Conservation (phyloP, 2,329 filamentous ascomycete genomes). For the Incumbomyces lentus region DNA sequence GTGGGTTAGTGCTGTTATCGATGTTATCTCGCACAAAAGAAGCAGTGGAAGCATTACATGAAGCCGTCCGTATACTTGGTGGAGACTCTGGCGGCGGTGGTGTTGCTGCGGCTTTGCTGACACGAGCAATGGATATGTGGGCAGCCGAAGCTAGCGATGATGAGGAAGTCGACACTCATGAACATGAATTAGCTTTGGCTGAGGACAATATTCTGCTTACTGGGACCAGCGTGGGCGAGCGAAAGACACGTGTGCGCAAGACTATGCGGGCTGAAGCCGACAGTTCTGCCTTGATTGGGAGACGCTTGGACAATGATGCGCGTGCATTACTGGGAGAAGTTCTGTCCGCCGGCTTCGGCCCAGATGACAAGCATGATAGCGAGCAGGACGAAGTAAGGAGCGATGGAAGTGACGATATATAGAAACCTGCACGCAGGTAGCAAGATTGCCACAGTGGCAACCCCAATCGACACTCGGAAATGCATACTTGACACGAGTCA, state of each 20-base stretch:
- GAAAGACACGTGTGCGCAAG: background rate
- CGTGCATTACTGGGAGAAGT: background rate
- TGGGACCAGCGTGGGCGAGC: no score
- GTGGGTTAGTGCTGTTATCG: slow-evolving; percentile 76
- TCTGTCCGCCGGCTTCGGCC: background rate
- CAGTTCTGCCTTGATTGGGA: background rate
- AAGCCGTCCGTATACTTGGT: slow-evolving; percentile 44
- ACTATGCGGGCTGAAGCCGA: background rate
- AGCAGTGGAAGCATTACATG: slow-evolving; percentile 72
- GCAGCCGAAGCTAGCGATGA: slow-evolving; percentile 26
- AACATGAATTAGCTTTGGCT: background rate
- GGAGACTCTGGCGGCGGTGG: slow-evolving; percentile 39
- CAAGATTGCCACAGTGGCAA: no score
- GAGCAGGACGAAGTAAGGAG: no score
- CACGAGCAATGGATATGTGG: slow-evolving; percentile 37
- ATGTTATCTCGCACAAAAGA: slow-evolving; percentile 59
- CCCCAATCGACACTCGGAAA: no score
- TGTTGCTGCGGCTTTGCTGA: slow-evolving; percentile 36
- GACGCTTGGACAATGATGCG: background rate
- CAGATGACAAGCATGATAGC: no score
- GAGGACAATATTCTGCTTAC: no score
- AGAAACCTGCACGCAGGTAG: no score
- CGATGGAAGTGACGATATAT: no score
- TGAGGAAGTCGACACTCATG: slow-evolving; percentile 6
- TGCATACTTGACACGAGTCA: no score